Evolutionary conservation across 2,329 filamentous ascomycete species (phyloP), one percentile per base, ranked within the genome.

Genomic region (Ophiostoma populinum): DNA sequence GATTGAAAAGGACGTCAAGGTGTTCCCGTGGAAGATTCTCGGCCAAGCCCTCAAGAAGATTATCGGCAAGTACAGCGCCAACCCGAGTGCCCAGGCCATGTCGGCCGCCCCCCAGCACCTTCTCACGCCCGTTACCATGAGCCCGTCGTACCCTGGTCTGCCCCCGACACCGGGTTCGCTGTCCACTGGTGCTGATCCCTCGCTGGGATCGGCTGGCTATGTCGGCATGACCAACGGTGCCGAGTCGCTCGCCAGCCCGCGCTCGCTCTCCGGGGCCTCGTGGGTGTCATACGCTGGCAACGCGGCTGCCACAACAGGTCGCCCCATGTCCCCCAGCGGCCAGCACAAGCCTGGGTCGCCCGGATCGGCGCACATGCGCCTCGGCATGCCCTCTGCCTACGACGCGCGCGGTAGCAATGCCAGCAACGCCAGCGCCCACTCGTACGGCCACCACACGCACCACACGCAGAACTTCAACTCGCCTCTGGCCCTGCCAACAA

Each of bases 1-100:
- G 51, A 98, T 98, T 44, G 90, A 95, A 62, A 98, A 98, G 61
- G 87, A 95, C 50, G 86, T 98, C 51, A 98, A 98, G 59, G 90
- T 95, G 10, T 98, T 95, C 51, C 79, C 85, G 5, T 98, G 90
- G 90, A 90, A 85, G 55, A 82, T 90, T 40, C 65, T 98, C 29
- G 70, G 72, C 32, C 70, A 75, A 40, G 87, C 90, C 0, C 66
- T 98, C 45, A 92, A 92, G 67, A 98, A 98, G 64, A 95, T 98
- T 50, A 92, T 98, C 52, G 77, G 82, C 49, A 98, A 98, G 78
- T 98, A 95, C 53, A 68, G 63, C 49, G 63, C 63, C n/a, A 63
- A 53, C 42, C 60, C 60, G 2, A 55, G 54, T 41, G 54, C 55
- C 43, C 52, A 51, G 55, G 3, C 48, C 45, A 1, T 33, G 2